Evolutionary conservation across 371 early-diverging fungal species (phyloP), one percentile per base, ranked within the genome.

Genomic region (Lichtheimia ornata): DNA sequence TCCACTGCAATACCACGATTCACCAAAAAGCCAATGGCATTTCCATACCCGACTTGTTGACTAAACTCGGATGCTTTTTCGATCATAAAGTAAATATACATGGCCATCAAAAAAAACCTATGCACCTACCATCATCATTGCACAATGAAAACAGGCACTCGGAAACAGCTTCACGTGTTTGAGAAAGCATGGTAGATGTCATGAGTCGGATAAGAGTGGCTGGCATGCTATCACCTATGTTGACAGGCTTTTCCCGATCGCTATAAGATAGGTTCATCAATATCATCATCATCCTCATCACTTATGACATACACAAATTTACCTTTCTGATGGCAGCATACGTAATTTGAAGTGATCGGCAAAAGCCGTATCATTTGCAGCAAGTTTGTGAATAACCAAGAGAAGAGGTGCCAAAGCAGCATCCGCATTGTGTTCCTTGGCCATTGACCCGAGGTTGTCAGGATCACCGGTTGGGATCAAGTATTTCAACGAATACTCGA

Each of bases 11-110:
- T 85, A 22, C 86, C 86, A 17, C 84, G 79, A 41, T 84, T 88
- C 56, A 89, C 76, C 50, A 97, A 78, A 63, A 88, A 97, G 14
- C 97, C 97, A 5, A 94, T 91, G 7, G 92, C 94, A 66, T 94
- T 94, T 27, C 97, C 98, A 64, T 94, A 95, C 4, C 98, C 97
- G 2, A 94, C 87, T 61, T 92, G 85, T 53, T 82, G 76, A 45
- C 90, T 85, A 62, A 97, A 84, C 27, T 52, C n/a, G 52, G 52
- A 20, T 24, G 52, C 27, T 52, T 24, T 52, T 13, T 25, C 4
- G 15, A 52, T 14, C 52, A 52, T 15, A 7, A 12, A 22, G 27
- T 47, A 17, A 47, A 22, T 15, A 35, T 11, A 2, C 9, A 2
- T 1, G 5, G 35, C 11, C 11, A 35, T 35, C 11, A 2, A 9